Conservation (phyloP, 805 yeast genomes). For the Hanseniaspora thailandica region DNA sequence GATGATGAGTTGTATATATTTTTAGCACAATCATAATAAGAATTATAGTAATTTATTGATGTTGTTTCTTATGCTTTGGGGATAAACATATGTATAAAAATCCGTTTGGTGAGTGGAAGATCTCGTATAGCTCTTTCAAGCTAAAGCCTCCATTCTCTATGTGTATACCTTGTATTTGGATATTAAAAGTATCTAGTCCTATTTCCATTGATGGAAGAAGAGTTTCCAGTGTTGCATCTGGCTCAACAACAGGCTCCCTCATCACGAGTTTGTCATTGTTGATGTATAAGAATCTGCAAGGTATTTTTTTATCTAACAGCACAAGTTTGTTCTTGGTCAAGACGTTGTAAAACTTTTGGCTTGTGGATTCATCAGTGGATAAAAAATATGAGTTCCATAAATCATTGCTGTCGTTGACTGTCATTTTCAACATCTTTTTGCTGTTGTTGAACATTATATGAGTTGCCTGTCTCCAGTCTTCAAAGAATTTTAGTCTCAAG, state of each 20-base stretch:
- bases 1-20: constrained; percentile 10
- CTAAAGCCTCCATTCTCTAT: constrained; percentile 36
- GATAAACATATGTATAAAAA: constrained; percentile 38
- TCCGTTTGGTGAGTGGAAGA: constrained; percentile 48
- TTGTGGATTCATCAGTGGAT: constrained; percentile 21
- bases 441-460: constrained; percentile 67
- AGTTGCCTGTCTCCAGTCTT: constrained; percentile 62
- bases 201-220: constrained; percentile 15
- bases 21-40: too few relatives aligned
- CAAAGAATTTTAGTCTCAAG: constrained; percentile 5
- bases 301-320: constrained; percentile 13
- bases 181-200: constrained; percentile 17
- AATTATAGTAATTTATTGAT: too few relatives aligned
- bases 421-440: constrained; percentile 64
- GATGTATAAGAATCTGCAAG: constrained; percentile 15
- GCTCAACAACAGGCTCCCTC: constrained; percentile 17
- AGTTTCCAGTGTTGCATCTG: constrained; percentile 19
- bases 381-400: constrained; percentile 45
- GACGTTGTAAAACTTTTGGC: constrained; percentile 20
- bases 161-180: constrained; percentile 46
- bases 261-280: constrained; percentile 15
- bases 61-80: neutral
- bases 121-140: constrained; percentile 35
- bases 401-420: constrained; percentile 45
- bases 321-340: constrained; percentile 13